A percentile compares a stretch with the other conserved stretches of the same genome.
Conservation (phyloP, 2,329 filamentous ascomycete genomes). For the Fusarium sp. region DNA sequence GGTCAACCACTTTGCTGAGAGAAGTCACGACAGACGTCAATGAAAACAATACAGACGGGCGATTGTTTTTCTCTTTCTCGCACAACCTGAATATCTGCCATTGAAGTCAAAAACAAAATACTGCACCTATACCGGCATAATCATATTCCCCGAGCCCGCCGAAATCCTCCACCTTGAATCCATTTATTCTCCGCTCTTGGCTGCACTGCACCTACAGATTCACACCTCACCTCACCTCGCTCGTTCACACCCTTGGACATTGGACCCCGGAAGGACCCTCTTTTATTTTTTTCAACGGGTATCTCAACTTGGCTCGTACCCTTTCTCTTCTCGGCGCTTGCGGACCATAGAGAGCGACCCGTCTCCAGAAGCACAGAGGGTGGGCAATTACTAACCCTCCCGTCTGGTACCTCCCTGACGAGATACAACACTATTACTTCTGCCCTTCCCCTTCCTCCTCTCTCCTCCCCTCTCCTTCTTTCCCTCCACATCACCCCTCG, state of each 20-base stretch:
- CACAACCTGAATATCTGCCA: background rate
- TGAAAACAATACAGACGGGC: background rate
- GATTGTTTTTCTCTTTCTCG: background rate
- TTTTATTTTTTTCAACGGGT: constrained; percentile 20
- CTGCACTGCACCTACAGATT: background rate
- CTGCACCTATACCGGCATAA: background rate
- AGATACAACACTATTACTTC: constrained; percentile 2
- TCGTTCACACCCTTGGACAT: constrained; percentile 27
- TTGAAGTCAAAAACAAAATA: background rate
- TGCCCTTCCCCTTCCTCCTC: constrained; percentile 5
- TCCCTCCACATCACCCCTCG: background rate
- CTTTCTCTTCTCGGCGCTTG: constrained; percentile 20
- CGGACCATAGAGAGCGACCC: constrained; percentile 9
- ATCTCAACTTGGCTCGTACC: constrained; percentile 5
- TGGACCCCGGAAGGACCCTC: constrained; percentile 33
- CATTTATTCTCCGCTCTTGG: constrained; percentile 32
- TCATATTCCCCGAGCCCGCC: constrained; percentile 4
- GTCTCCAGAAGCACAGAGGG: constrained; percentile 8
- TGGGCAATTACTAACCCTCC: constrained; percentile 33
- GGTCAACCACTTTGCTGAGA: constrained; percentile 10
- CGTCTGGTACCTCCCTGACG: background rate
- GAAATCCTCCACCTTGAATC: background rate
- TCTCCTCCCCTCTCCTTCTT: background rate
- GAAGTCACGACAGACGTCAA: background rate
- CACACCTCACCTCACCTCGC: constrained; percentile 35